Conservation (phyloP, 2,329 filamentous ascomycete genomes). For the Triangularia setosa region DNA sequence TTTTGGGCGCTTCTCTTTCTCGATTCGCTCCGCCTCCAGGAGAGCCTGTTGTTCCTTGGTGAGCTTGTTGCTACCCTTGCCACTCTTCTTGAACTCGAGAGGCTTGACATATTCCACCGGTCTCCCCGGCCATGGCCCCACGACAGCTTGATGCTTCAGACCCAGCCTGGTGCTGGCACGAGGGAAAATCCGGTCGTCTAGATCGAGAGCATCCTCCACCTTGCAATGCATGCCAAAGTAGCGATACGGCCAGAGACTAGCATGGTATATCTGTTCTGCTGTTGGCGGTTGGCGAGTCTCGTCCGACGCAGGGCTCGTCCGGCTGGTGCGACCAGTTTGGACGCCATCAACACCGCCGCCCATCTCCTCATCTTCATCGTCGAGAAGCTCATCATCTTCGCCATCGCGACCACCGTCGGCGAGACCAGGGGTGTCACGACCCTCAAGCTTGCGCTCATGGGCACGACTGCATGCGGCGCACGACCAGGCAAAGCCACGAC, state of each 20-base stretch:
- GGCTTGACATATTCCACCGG: constrained; percentile 90
- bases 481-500: constrained; percentile 95
- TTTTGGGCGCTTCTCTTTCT: constrained; percentile 78
- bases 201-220: constrained; percentile 91
- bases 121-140: constrained; percentile 78
- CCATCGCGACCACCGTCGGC: constrained; percentile 63
- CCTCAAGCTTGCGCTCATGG: constrained; percentile 90
- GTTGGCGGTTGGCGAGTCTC: constrained; percentile 60
- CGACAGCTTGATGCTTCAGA: constrained; percentile 84
- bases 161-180: constrained; percentile 90
- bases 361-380: constrained; percentile 69
- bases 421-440: constrained; percentile 75
- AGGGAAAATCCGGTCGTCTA: constrained; percentile 96
- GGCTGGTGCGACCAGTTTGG: constrained; percentile 41
- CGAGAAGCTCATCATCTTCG: constrained; percentile 60
- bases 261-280: constrained; percentile 84
- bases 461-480: constrained; percentile 93
- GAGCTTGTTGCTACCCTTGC: constrained; percentile 72
- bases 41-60: constrained; percentile 77
- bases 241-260: constrained; percentile 92
- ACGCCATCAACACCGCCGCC: constrained; percentile 47
- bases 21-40: constrained; percentile 75
- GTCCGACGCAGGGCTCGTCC: constrained; percentile 62
- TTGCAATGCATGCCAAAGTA: constrained; percentile 95
- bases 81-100: constrained; percentile 76